These are phyloP conservation scores for Dentipellis sp. DNA, from an alignment of 768 basidiomycete genomes.

Conservation along the genomic window DNA sequence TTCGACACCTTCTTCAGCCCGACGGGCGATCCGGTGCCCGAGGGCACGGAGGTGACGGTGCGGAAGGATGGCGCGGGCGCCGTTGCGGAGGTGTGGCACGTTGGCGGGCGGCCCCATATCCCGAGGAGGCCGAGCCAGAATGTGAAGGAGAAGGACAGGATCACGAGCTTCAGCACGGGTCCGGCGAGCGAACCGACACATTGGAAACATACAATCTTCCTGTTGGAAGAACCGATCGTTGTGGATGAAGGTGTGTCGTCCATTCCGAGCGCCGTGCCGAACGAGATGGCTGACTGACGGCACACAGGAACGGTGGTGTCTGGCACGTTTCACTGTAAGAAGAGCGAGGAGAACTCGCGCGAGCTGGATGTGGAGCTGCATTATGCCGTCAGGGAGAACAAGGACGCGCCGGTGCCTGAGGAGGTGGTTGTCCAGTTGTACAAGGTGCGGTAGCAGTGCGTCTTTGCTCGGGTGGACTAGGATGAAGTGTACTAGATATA, in stretches of 20 bases:
- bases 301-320: slow-evolving; percentile 56
- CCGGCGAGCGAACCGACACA: slow-evolving; percentile 84
- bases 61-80: slow-evolving; percentile 48
- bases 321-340: slow-evolving; percentile 79
- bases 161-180: slow-evolving; percentile 85
- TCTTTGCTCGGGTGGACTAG: too few species aligned
- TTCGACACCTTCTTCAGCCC: slow-evolving; percentile 91
- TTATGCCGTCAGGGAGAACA: slow-evolving; percentile 41
- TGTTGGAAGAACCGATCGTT: slow-evolving; percentile 71
- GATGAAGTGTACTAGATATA: too few species aligned
- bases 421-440: slow-evolving; percentile 68
- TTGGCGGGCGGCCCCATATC: slow-evolving; percentile 55
- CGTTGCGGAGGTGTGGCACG: slow-evolving; percentile 75
- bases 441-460: slow-evolving; percentile 49
- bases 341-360: slow-evolving; percentile 71
- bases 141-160: slow-evolving; percentile 32
- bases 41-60: slow-evolving; percentile 42
- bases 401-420: slow-evolving; percentile 19
- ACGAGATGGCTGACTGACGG: background rate
- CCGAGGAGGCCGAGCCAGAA: slow-evolving; percentile 51
- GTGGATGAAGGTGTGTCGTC: slow-evolving; percentile 59
- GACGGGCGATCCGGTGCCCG: slow-evolving; percentile 42
- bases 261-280: background rate
- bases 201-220: slow-evolving; percentile 93
- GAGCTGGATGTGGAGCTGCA: slow-evolving; percentile 92